Conservation (phyloP, 2,329 filamentous ascomycete species). For the Exophiala sideris region DNA sequence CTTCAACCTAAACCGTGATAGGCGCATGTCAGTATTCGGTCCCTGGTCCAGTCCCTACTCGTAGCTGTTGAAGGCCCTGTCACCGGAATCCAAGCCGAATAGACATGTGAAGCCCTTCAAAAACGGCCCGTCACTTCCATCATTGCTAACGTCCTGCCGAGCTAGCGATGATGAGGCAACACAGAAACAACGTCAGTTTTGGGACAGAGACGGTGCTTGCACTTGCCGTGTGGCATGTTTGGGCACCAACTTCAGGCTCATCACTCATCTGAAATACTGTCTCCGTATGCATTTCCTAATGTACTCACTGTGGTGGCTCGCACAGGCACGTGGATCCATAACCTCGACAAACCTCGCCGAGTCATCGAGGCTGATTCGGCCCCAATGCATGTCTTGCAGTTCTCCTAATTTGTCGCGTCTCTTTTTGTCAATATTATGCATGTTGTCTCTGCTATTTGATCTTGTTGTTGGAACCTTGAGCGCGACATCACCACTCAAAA, state of each 20-base stretch:
- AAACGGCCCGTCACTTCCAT: constrained; percentile 1
- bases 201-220: too few relatives aligned
- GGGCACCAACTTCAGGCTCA: too few relatives aligned
- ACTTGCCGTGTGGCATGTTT: too few relatives aligned
- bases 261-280: too few relatives aligned
- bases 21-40: neutral
- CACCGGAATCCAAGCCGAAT: constrained; percentile 4
- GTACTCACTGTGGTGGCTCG: too few relatives aligned
- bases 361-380: too few relatives aligned
- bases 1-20: neutral
- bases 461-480: neutral
- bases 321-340: too few relatives aligned
- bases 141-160: neutral
- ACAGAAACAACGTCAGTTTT: too few relatives aligned
- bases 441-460: neutral
- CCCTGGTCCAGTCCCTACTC: neutral
- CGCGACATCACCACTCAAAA: neutral
- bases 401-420: neutral
- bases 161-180: too few relatives aligned
- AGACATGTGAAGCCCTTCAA: constrained; percentile 10
- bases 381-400: too few relatives aligned
- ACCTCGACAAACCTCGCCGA: too few relatives aligned
- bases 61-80: neutral
- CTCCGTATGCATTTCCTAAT: too few relatives aligned
- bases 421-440: neutral